Percentiles rank a stretch among this genome's conserved stretches.
phyloP scores from a whole-genome alignment of 1,284 basidiomycete species.

The Sporisorium reilianum region DNA sequence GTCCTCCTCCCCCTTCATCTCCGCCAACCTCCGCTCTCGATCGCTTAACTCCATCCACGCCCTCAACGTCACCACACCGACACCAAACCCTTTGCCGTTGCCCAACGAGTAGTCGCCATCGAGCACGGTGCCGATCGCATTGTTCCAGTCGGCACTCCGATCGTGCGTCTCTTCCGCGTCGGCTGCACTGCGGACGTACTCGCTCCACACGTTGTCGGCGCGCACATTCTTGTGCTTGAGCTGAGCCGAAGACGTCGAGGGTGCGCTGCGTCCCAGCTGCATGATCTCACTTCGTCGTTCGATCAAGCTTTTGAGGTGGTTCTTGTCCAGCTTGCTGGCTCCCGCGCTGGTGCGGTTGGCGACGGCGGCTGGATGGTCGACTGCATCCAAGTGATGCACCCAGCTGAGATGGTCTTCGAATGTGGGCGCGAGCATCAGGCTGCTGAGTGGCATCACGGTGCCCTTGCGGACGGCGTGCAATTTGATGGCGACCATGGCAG shows the following conservation, averaged over 20 bases:
- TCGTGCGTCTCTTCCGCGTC: slow-evolving; percentile 39
- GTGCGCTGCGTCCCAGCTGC: slow-evolving; percentile 42
- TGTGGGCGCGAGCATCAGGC: slow-evolving; percentile 28
- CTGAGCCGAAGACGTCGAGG: neutral
- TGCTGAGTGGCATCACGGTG: slow-evolving; percentile 33
- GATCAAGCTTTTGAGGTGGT: slow-evolving; percentile 34
- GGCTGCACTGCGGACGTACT: slow-evolving; percentile 11
- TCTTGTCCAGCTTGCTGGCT: slow-evolving; percentile 29
- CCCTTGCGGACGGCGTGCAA: slow-evolving; percentile 44
- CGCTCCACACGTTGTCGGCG: slow-evolving; percentile 16
- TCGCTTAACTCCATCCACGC: slow-evolving; percentile 33
- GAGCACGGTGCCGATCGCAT: slow-evolving; percentile 48
- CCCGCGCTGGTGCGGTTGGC: slow-evolving; percentile 21
- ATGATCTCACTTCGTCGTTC: slow-evolving; percentile 43
- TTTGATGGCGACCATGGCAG: slow-evolving; percentile 47
- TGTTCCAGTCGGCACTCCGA: slow-evolving; percentile 40
- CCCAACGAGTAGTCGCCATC: slow-evolving; percentile 60
- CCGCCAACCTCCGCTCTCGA: slow-evolving; percentile 23
- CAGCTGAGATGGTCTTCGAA: slow-evolving; percentile 40
- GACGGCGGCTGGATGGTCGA: slow-evolving; percentile 35
- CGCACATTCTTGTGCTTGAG: slow-evolving; percentile 2
- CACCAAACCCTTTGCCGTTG: slow-evolving; percentile 46
- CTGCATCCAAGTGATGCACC: slow-evolving; percentile 40
- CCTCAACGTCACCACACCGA: slow-evolving; percentile 33
- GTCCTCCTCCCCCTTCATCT: neutral